Percentiles rank a stretch among this genome's conserved stretches.
Evolutionary conservation across 495 filamentous ascomycete genomes (phyloP).

Genomic region (Xylaria scruposa): DNA sequence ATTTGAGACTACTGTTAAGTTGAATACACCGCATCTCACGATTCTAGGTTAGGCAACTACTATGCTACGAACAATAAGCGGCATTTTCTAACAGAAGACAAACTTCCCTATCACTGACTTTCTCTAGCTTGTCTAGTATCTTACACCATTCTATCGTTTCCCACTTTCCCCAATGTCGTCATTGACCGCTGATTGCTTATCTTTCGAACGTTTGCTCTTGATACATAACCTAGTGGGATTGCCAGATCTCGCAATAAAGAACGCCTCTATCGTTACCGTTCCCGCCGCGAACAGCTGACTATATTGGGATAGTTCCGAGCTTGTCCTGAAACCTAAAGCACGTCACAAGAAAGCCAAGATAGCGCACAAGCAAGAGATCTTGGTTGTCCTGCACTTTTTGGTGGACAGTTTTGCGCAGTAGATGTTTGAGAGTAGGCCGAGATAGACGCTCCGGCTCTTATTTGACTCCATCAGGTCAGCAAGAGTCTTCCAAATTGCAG

Average conservation of each 20-base stretch:
- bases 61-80: not conserved
- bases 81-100: not conserved
- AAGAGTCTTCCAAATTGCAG: not conserved
- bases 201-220: not conserved
- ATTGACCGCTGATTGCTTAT: not conserved
- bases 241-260: not conserved
- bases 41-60: not conserved
- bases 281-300: not conserved
- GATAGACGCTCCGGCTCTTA: not conserved
- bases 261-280: not conserved
- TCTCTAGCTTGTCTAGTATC: not conserved
- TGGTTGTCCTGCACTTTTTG: not conserved
- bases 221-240: not conserved
- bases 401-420: not conserved
- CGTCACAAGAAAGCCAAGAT: not conserved
- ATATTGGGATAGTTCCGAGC: not conserved
- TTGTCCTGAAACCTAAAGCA: not conserved
- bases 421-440: not conserved
- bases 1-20: slow-evolving; percentile 9
- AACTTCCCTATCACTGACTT: not conserved
- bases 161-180: not conserved
- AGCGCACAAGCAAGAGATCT: not conserved
- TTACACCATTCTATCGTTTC: not conserved
- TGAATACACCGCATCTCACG: not conserved
- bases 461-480: not conserved